phyloP scores from a whole-genome alignment of 176 grass and related monocot species.

The Rhipidocladum racemiflorum region DNA sequence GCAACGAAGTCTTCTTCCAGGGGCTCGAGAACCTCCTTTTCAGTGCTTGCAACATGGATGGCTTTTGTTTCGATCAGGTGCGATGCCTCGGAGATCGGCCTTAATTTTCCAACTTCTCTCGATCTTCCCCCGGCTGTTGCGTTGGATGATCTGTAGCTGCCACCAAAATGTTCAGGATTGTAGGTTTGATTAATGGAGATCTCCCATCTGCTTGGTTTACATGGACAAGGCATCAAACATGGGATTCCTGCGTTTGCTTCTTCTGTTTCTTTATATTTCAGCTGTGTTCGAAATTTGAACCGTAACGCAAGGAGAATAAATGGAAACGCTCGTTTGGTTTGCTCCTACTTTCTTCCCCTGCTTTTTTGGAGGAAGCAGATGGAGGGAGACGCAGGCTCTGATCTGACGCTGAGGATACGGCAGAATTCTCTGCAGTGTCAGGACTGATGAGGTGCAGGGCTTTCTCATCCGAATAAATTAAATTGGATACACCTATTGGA shows the following conservation, averaged over 20 bases:
- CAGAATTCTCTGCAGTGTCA: conserved; percentile 14
- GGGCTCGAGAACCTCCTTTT: conserved; percentile 28
- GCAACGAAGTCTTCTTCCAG: conserved; percentile 24
- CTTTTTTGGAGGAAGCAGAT: neutral
- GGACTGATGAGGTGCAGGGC: neutral
- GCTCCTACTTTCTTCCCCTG: neutral
- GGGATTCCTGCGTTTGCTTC: neutral
- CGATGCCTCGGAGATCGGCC: neutral
- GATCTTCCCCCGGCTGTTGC: neutral
- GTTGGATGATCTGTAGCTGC: neutral
- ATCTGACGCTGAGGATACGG: neutral
- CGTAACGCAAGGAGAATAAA: neutral
- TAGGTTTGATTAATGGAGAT: neutral
- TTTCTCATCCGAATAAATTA: too few species aligned
- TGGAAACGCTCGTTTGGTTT: neutral
- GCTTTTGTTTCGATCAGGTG: conserved; percentile 20
- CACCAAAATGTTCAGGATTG: neutral
- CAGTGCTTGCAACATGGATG: conserved; percentile 7
- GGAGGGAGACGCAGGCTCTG: neutral
- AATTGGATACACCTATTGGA: too few species aligned
- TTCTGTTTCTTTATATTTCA: neutral
- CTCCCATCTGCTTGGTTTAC: neutral
- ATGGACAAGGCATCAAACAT: neutral
- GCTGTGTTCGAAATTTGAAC: neutral
- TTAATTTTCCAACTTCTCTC: neutral